Evolutionary conservation across 139 green algal species (phyloP).

Genomic region (Ettlia oleoabundans): DNA sequence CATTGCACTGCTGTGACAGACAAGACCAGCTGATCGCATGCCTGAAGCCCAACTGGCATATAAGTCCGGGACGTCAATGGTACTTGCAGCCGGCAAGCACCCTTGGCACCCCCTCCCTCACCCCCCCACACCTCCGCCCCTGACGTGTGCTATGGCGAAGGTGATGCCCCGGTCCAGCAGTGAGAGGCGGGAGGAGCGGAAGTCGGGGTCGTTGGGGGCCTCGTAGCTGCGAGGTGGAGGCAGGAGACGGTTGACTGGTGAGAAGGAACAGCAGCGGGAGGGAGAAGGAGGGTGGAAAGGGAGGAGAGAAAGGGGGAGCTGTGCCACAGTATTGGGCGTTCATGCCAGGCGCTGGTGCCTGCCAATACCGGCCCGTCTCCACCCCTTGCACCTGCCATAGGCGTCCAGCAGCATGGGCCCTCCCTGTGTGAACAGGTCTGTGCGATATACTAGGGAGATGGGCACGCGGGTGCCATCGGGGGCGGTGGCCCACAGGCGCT

Average conservation of each 20-base stretch:
- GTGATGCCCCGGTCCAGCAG: conserved; percentile 84
- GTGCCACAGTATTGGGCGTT: too few relatives aligned
- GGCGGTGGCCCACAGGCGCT: conserved; percentile 81
- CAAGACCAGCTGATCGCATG: background rate
- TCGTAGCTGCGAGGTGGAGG: too few relatives aligned
- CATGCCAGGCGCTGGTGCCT: conserved; percentile 31
- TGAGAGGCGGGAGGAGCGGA: conserved; percentile 56
- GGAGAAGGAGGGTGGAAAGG: too few relatives aligned
- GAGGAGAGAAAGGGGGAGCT: too few relatives aligned
- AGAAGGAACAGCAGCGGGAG: too few relatives aligned
- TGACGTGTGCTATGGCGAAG: conserved; percentile 84
- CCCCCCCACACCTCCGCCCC: conserved; percentile 64
- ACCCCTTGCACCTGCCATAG: conserved; percentile 26
- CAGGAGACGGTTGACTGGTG: too few relatives aligned
- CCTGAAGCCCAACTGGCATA: too few relatives aligned
- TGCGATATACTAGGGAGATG: conserved; percentile 79
- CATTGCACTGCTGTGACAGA: background rate
- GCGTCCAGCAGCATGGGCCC: conserved; percentile 72
- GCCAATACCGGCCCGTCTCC: background rate
- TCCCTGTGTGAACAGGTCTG: conserved; percentile 70
- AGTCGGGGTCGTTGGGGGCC: conserved; percentile 67
- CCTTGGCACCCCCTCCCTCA: too few relatives aligned
- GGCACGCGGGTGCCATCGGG: conserved; percentile 67
- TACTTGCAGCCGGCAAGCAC: too few relatives aligned
- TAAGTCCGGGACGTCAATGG: too few relatives aligned